Conservation (phyloP, 2,329 filamentous ascomycete species). For the Exophiala calicioides region DNA sequence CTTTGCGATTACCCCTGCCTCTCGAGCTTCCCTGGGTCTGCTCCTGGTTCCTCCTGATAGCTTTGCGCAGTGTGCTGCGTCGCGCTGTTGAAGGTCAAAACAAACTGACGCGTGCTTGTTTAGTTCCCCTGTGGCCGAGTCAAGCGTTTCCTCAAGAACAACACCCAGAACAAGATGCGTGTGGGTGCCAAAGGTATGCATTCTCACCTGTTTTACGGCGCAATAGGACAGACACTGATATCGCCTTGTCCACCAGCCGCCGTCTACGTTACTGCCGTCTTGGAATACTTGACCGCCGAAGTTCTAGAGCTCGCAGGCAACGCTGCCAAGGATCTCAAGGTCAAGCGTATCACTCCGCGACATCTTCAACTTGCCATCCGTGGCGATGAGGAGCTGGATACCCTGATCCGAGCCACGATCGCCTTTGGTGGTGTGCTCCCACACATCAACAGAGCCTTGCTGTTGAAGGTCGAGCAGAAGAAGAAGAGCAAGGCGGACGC, state of each 20-base stretch:
- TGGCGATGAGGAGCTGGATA: slow-evolving; percentile 97
- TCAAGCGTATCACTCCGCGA: slow-evolving; percentile 98
- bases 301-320: slow-evolving; percentile 97
- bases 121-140: slow-evolving; percentile 99
- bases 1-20: too few species aligned
- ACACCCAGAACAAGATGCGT: slow-evolving; percentile 99
- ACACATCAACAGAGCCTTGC: slow-evolving; percentile 95
- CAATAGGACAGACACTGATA: slow-evolving; percentile 21
- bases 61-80: slow-evolving; percentile 2
- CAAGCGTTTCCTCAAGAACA: slow-evolving; percentile 99
- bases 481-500: slow-evolving; percentile 70
- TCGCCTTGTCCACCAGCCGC: slow-evolving; percentile 59
- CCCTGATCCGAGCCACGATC: slow-evolving; percentile 94
- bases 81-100: not conserved
- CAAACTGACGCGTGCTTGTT: slow-evolving; percentile 18
- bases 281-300: slow-evolving; percentile 97
- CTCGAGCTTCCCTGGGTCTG: too few species aligned
- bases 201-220: slow-evolving; percentile 3
- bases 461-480: slow-evolving; percentile 97
- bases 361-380: slow-evolving; percentile 97
- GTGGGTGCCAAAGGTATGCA: slow-evolving; percentile 80
- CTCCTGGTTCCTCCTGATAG: too few species aligned
- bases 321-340: slow-evolving; percentile 98
- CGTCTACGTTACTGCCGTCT: slow-evolving; percentile 95
- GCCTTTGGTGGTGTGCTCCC: slow-evolving; percentile 97